A percentile compares a stretch with the other conserved stretches of the same genome.
phyloP scores from a whole-genome alignment of 768 basidiomycete genomes.

The Amyloporia xantha region DNA sequence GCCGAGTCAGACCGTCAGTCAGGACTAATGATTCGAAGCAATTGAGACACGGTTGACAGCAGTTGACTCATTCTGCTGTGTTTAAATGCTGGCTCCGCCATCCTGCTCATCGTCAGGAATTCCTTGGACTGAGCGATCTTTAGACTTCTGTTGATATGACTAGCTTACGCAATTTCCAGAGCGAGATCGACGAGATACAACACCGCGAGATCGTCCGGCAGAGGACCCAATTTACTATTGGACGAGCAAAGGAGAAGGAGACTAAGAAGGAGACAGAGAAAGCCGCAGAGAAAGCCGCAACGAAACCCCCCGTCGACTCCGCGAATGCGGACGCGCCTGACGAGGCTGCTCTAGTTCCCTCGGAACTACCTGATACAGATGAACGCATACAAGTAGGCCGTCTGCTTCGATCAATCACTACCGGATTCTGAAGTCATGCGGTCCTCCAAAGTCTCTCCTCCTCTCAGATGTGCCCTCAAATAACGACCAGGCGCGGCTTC shows the following conservation, averaged over 20 bases:
- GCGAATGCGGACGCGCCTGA: no score
- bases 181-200: constrained; percentile 73
- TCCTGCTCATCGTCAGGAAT: background rate
- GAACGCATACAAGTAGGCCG: constrained; percentile 45
- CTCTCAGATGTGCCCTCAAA: constrained; percentile 36
- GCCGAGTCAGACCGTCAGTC: background rate
- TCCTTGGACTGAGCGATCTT: background rate
- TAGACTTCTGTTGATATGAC: background rate
- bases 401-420: background rate
- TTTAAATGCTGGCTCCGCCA: background rate
- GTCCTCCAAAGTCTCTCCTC: constrained; percentile 36
- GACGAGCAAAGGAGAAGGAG: constrained; percentile 22
- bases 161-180: constrained; percentile 54
- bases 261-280: constrained; percentile 37
- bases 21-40: background rate
- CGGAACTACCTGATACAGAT: constrained; percentile 36
- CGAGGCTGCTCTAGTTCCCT: constrained; percentile 3
- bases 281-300: constrained; percentile 15
- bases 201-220: constrained; percentile 62
- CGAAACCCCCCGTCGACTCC: no score
- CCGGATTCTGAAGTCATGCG: background rate
- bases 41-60: constrained; percentile 10
- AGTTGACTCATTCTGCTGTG: constrained; percentile 11
- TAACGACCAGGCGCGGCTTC: constrained; percentile 53
- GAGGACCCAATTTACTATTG: constrained; percentile 33